These are phyloP conservation scores for Anisogramma anomala DNA, from an alignment of 2,329 filamentous ascomycete genomes.

Conservation along the genomic window DNA sequence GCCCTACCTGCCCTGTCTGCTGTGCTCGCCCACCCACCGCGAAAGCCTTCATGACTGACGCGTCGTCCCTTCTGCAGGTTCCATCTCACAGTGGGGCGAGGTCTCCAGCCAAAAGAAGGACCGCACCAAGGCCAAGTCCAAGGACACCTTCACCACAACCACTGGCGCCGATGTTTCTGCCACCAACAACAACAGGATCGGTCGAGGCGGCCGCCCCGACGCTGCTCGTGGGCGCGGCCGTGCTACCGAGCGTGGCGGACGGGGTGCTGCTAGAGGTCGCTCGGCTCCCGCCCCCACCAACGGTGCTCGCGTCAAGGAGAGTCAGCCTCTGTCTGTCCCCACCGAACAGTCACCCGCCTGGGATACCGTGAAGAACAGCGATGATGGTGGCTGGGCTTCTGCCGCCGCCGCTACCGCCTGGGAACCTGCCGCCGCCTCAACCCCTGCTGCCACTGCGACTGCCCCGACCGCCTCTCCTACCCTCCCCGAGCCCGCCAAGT, in stretches of 20 bases:
- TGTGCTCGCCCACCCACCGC: not conserved
- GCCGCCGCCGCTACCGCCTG: conserved; percentile 28
- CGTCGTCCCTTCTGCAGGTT: conserved; percentile 37
- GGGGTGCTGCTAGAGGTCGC: conserved; percentile 51
- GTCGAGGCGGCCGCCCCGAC: conserved; percentile 53
- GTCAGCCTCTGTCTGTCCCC: conserved; percentile 48
- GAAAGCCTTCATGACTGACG: conserved; percentile 8
- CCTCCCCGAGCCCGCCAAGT: conserved; percentile 20
- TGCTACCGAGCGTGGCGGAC: conserved; percentile 50
- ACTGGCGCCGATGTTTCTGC: conserved; percentile 36
- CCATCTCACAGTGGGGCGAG: conserved; percentile 73
- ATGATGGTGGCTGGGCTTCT: conserved; percentile 22
- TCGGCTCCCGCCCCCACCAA: conserved; percentile 48
- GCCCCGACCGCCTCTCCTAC: conserved; percentile 23
- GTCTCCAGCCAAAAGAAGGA: conserved; percentile 74
- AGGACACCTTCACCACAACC: conserved; percentile 45
- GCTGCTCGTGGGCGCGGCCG: conserved; percentile 51
- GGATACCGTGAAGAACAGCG: conserved; percentile 34
- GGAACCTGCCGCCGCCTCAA: conserved; percentile 30
- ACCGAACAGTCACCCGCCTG: conserved; percentile 59
- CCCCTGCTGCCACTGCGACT: conserved; percentile 21
- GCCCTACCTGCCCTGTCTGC: conserved; percentile 1
- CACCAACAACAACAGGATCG: conserved; percentile 33
- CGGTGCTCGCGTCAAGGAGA: conserved; percentile 48
- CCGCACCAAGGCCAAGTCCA: conserved; percentile 58